Conservation (phyloP, 2,329 filamentous ascomycete genomes). For the Venturia effusa region DNA sequence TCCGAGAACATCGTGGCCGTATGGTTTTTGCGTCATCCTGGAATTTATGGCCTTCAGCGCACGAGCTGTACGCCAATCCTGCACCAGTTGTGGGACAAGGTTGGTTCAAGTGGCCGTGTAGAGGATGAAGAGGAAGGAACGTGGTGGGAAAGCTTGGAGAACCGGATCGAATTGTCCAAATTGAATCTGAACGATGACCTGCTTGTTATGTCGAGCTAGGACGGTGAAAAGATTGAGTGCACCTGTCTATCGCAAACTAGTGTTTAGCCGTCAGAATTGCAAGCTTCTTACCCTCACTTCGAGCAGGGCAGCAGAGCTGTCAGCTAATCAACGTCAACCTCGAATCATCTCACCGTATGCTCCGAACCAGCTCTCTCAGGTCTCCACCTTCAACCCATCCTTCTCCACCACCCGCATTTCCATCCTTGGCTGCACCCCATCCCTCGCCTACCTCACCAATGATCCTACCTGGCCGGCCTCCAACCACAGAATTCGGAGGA, state of each 20-base stretch:
- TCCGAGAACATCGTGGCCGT: background rate
- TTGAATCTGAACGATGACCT: background rate
- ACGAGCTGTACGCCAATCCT: too few species aligned
- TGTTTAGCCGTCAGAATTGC: background rate
- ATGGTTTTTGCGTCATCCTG: too few species aligned
- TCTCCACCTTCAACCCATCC: slow-evolving; percentile 40
- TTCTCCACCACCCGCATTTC: slow-evolving; percentile 25
- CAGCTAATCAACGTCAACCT: too few species aligned
- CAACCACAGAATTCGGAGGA: slow-evolving; percentile 86
- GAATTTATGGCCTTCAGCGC: too few species aligned
- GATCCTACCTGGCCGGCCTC: slow-evolving; percentile 38
- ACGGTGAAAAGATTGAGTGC: background rate
- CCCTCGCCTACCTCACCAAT: slow-evolving; percentile 41
- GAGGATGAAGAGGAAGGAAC: background rate
- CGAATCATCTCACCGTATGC: slow-evolving; percentile 23
- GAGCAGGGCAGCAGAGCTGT: too few species aligned
- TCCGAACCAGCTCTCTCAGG: slow-evolving; percentile 36
- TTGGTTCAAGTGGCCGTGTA: background rate
- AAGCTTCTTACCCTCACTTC: background rate
- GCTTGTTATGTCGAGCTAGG: background rate
- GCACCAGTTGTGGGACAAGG: background rate
- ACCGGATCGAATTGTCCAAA: background rate
- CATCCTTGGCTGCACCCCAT: slow-evolving; percentile 32
- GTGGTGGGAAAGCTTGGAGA: background rate
- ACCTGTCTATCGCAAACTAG: background rate